Evolutionary conservation across 371 early-diverging fungal species (phyloP).

Genomic region (Apophysomyces ossiformis): DNA sequence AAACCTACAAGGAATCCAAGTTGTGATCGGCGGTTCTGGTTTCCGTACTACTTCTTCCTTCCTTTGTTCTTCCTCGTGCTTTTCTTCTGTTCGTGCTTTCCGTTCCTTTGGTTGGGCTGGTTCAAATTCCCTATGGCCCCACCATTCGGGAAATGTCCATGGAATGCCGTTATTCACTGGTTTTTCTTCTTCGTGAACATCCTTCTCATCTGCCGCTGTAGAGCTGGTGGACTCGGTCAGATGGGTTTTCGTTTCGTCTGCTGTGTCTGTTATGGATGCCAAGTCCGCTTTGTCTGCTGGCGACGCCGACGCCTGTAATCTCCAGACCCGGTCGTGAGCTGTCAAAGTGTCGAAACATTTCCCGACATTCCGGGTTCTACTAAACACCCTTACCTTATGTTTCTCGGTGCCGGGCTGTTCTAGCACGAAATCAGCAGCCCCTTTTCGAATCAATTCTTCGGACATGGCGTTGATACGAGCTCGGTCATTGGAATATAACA

Average conservation of each 20-base stretch:
- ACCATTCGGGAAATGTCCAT: slow-evolving; percentile 50
- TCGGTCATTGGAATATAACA: slow-evolving; percentile 53
- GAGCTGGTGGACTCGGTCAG: slow-evolving; percentile 8
- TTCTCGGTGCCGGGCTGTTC: background rate
- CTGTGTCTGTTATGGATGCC: background rate
- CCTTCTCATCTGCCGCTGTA: slow-evolving; percentile 6
- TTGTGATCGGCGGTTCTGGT: slow-evolving; percentile 12
- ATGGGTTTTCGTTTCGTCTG: slow-evolving; percentile 2
- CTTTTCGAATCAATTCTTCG: slow-evolving; percentile 29
- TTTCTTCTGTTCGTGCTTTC: background rate
- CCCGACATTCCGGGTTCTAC: too few species aligned
- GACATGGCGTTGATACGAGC: slow-evolving; percentile 32
- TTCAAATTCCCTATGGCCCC: slow-evolving; percentile 40
- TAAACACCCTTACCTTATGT: too few species aligned
- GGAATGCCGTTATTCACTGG: slow-evolving; percentile 20
- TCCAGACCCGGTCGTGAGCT: background rate
- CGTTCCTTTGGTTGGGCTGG: slow-evolving; percentile 6
- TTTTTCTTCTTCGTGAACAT: background rate
- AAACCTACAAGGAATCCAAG: slow-evolving; percentile 28
- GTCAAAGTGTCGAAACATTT: background rate
- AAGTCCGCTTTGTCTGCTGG: background rate
- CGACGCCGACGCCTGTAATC: background rate
- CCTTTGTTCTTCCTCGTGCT: slow-evolving; percentile 18
- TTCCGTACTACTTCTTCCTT: slow-evolving; percentile 6
- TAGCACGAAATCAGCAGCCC: slow-evolving; percentile 17